Base-by-base conservation (phyloP, 331 rosid genomes). In the Malus hybrid region DNA sequence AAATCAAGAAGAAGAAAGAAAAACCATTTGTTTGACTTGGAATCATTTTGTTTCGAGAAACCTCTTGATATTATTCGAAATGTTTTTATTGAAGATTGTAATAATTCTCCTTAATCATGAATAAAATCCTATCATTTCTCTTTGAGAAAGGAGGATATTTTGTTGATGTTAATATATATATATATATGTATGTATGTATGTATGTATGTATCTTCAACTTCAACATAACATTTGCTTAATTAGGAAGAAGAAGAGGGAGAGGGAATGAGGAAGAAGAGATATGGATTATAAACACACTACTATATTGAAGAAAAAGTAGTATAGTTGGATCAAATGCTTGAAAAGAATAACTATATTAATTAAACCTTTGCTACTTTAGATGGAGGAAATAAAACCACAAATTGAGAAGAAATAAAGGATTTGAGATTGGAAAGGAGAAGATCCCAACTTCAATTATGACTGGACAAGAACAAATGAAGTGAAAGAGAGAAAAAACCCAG, bases 1-100 rank as follows among this genome's bases (percentile, higher is more conserved):
- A 90, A 79, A 73, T 79, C 69, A 42, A 57, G 48, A 10, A 39
- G 14, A 44, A 77, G n/a, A 24, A 27, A 48, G 14, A 64, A 12
- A 29, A 62, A 13, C 19, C 10, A 16, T 52, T 6, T 16, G 57
- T 52, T 52, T 3, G 57, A 52, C 18, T 16, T 52, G 3, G n/a
- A 16, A 6, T 52, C 20, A 2, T 16, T 52, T 52, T 52, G 57
- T 7, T 16, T 16, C 20, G 20, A 52, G 20, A 16, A 52, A 16
- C 20, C 57, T 52, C 20, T 4, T 16, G 57, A 16, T 42, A 2
- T 52, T 52, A 16, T 6, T 52, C 3, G 10, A 18, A 18, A 52
- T 52, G 20, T 52, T 52, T 52, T 52, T 52, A 18, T 16, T 52
- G 57, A 52, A 52, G 57, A 52, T 52, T 52, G 57, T 18, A 52